These are phyloP conservation scores for Leucoagaricus sp. DNA, from an alignment of 1,284 basidiomycete genomes.

Conservation along the genomic window DNA sequence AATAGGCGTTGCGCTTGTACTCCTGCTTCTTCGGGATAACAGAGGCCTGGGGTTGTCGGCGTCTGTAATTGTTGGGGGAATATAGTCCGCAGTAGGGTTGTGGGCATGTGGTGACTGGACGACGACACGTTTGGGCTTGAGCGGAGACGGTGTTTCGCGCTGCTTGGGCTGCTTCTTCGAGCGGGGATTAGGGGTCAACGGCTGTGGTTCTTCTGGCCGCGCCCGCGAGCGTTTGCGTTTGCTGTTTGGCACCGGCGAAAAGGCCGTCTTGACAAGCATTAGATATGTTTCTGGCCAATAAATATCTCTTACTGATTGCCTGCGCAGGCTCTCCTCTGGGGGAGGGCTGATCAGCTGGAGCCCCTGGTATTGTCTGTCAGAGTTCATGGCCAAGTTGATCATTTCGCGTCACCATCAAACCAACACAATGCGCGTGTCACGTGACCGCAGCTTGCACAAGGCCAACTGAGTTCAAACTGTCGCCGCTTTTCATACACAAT, in stretches of 20 bases:
- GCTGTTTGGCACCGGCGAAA: constrained; percentile 24
- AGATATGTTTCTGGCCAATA: background rate
- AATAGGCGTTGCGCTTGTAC: constrained; percentile 46
- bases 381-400: constrained; percentile 5
- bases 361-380: constrained; percentile 15
- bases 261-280: constrained; percentile 13
- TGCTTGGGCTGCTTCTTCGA: constrained; percentile 3
- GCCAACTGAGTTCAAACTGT: too few species aligned
- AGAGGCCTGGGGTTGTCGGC: constrained; percentile 12
- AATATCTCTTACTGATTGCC: background rate
- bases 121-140: constrained; percentile 28
- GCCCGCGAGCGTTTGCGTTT: constrained; percentile 36
- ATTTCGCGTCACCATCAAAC: background rate
- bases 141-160: background rate
- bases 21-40: constrained; percentile 16
- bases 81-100: constrained; percentile 54
- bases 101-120: constrained; percentile 45
- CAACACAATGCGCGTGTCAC: constrained; percentile 3
- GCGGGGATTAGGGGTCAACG: constrained; percentile 7
- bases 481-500: too few species aligned
- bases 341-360: constrained; percentile 43
- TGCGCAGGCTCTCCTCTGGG: constrained; percentile 39
- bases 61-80: constrained; percentile 35
- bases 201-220: background rate
- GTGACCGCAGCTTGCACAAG: constrained; percentile 5